These are phyloP conservation scores for Ascochyta rabiei DNA, from an alignment of 2,329 filamentous ascomycete species.

Conservation along the genomic window DNA sequence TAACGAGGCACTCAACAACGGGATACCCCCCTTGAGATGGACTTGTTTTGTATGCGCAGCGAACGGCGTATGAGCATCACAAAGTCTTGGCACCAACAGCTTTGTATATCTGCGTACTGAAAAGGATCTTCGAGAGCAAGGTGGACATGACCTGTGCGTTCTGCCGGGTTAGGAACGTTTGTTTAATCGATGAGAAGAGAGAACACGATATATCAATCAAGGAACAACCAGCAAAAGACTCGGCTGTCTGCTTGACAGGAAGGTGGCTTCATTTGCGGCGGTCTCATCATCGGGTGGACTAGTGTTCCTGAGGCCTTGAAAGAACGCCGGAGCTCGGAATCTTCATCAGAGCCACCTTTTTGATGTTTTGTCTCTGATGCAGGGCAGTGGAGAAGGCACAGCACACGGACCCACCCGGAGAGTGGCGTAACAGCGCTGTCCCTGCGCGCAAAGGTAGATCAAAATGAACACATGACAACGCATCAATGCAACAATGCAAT, in stretches of 20 bases:
- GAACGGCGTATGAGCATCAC: not conserved
- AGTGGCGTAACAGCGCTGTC: not conserved
- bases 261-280: not conserved
- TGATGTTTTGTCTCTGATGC: not conserved
- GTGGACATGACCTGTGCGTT: not conserved
- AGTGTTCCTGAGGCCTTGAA: not conserved
- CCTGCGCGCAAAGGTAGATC: not conserved
- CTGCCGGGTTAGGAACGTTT: no score
- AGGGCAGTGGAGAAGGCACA: conserved; percentile 11
- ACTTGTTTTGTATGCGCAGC: not conserved
- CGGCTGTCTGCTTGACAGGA: not conserved
- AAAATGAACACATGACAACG: not conserved
- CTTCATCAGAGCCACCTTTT: not conserved
- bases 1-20: not conserved
- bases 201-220: not conserved
- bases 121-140: not conserved
- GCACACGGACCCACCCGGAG: not conserved
- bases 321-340: not conserved
- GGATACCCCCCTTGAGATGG: not conserved
- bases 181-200: not conserved
- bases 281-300: not conserved
- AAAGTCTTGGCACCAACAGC: not conserved
- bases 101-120: not conserved
- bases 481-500: conserved; percentile 1
- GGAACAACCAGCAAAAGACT: not conserved